Evolutionary conservation across 1,284 basidiomycete species (phyloP).

Genomic region (Polyporus tsugae): DNA sequence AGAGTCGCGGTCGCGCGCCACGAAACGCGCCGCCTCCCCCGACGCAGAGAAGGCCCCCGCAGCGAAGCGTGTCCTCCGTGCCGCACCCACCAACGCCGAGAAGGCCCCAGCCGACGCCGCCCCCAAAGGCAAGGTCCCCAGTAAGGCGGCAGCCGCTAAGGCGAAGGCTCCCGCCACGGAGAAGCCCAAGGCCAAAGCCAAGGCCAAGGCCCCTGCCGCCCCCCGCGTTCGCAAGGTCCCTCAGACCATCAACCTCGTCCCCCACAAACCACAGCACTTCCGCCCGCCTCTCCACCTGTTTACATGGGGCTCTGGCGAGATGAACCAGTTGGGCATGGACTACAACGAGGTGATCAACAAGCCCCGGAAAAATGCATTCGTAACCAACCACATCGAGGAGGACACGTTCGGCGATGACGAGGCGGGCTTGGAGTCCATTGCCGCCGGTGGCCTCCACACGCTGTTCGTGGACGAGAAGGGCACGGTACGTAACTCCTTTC

Average conservation of each 20-base stretch:
- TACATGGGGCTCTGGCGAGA: slow-evolving; percentile 87
- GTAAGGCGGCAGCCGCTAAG: slow-evolving; percentile 15
- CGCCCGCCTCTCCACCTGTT: slow-evolving; percentile 56
- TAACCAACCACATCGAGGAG: slow-evolving; percentile 65
- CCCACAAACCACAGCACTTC: slow-evolving; percentile 28
- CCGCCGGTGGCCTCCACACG: slow-evolving; percentile 87
- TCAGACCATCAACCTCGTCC: slow-evolving; percentile 31
- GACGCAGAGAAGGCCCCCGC: slow-evolving; percentile 27
- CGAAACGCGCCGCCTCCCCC: slow-evolving; percentile 29
- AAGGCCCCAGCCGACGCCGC: slow-evolving; percentile 20
- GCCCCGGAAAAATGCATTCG: slow-evolving; percentile 75
- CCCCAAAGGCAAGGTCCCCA: slow-evolving; percentile 24
- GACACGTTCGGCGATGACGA: slow-evolving; percentile 75
- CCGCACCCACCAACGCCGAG: slow-evolving; percentile 30
- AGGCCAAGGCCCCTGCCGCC: slow-evolving; percentile 27
- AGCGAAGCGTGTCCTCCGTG: slow-evolving; percentile 32
- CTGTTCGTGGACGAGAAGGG: slow-evolving; percentile 87
- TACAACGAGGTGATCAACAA: slow-evolving; percentile 73
- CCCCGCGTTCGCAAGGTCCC: slow-evolving; percentile 29
- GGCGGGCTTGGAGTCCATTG: slow-evolving; percentile 79
- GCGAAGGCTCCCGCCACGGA: slow-evolving; percentile 16
- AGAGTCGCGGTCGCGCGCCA: slow-evolving; percentile 25
- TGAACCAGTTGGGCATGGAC: slow-evolving; percentile 88
- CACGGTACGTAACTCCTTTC: slow-evolving; percentile 61
- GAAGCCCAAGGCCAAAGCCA: slow-evolving; percentile 27